Percentiles rank a stretch among this genome's conserved stretches.
These are phyloP conservation scores for Aaosphaeria pasadenensis DNA, from an alignment of 2,329 filamentous ascomycete species.

Conservation along the genomic window DNA sequence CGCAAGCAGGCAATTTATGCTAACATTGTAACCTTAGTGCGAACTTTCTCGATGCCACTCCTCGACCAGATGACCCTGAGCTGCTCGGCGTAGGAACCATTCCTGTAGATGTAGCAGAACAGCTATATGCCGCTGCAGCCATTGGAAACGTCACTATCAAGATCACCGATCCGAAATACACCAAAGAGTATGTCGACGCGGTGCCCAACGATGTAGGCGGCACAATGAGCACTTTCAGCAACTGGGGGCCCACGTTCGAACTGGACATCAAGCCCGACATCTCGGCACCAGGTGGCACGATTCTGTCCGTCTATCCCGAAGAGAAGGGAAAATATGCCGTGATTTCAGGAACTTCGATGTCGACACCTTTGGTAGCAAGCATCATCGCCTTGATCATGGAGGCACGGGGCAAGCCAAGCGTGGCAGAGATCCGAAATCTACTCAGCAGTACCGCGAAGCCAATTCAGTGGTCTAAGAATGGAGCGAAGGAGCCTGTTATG, in stretches of 20 bases:
- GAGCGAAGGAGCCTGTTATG: conserved; percentile 2
- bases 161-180: conserved; percentile 16
- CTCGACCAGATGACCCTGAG: neutral
- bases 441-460: conserved; percentile 11
- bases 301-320: conserved; percentile 56
- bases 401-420: conserved; percentile 7
- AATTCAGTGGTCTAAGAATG: conserved; percentile 5
- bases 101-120: neutral
- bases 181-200: neutral
- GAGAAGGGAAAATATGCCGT: conserved; percentile 48
- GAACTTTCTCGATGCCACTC: neutral
- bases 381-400: conserved; percentile 10
- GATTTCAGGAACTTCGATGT: conserved; percentile 59
- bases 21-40: no score
- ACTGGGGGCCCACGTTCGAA: conserved; percentile 62
- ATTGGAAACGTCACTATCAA: conserved; percentile 12
- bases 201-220: conserved; percentile 43
- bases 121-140: no score
- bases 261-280: conserved; percentile 56
- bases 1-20: no score
- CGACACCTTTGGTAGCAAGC: conserved; percentile 11
- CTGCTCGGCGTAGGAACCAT: neutral
- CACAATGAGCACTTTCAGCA: conserved; percentile 52
- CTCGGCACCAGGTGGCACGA: conserved; percentile 55
- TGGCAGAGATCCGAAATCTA: conserved; percentile 3